Evolutionary conservation across 2,329 filamentous ascomycete species (phyloP), one percentile per base, ranked within the genome.

Genomic region (Sporothrix phasma): DNA sequence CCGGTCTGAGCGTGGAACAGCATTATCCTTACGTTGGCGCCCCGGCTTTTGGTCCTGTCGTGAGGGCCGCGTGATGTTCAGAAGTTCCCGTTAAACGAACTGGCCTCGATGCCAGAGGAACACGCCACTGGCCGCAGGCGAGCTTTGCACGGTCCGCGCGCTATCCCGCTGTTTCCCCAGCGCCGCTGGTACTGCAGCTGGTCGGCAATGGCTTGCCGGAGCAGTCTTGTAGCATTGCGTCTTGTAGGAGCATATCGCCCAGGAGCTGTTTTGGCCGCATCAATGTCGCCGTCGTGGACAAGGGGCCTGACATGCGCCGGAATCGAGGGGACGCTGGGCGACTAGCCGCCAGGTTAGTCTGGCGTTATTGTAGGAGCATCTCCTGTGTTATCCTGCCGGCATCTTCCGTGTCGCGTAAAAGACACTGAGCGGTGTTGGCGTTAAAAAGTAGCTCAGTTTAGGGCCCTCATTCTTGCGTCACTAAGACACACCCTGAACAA

Each of bases 361-460:
- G 76, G 70, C n/a, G 60, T 87, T 80, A n/a, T 5, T 41, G n/a
- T 2, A 68, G 63, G 11, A 59, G 41, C 1, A 5, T 6, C 1
- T 63, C 11, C 3, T 77, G n/a, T 3, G 17, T 3, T 63, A 15
- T 72, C 67, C 17, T 70, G n/a, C 72, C 70, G 24, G 70, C 68
- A 1, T n/a, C 62, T 7, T 54, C 43, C 66, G 69, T 26, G 4
- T 66, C 66, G 2, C 76, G 75, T 10, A 86, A 74, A 93, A 79
- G 3, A 90, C 73, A 66, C 86, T 90, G 3, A 92, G 77, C 0
- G 88, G 84, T n/a, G 69, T 92, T 93, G 45, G 88, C 88, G 69
- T 90, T n/a, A n/a, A 93, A 71, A 90, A 93, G 72, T 92, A 88
- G 64, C 87, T 90, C 89, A 95, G n/a, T 92, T 71, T 92, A 91